Percentiles rank a stretch among this genome's conserved stretches.
These are phyloP conservation scores for Tirmania nivea DNA, from an alignment of 495 filamentous ascomycete genomes.

Conservation along the genomic window DNA sequence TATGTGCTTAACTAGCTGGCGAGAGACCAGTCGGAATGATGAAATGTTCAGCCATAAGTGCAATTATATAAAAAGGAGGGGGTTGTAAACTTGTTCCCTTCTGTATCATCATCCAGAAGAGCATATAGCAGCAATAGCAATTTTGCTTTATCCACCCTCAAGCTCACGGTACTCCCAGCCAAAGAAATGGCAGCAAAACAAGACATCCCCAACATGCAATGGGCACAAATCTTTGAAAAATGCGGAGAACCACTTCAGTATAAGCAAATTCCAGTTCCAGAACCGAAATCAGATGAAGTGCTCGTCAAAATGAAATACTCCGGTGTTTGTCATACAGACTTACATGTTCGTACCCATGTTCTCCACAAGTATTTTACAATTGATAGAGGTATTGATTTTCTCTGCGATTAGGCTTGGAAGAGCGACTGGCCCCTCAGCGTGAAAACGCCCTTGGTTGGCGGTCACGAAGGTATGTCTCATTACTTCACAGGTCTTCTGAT, in stretches of 20 bases:
- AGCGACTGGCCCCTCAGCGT: constrained; percentile 68
- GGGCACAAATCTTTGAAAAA: constrained; percentile 70
- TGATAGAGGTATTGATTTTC: background rate
- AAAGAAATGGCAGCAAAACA: background rate
- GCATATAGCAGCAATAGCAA: no score
- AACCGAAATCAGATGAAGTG: constrained; percentile 69
- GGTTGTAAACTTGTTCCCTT: no score
- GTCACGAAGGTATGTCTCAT: constrained; percentile 45
- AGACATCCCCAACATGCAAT: constrained; percentile 48
- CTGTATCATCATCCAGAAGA: no score
- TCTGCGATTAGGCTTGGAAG: constrained; percentile 49
- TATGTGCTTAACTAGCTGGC: no score
- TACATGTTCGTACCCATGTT: constrained; percentile 15
- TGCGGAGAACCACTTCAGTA: constrained; percentile 48
- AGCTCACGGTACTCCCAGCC: no score
- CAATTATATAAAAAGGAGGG: no score
- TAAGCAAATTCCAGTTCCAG: constrained; percentile 62
- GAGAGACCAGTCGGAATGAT: no score
- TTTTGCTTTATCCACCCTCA: no score
- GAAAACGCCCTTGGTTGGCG: constrained; percentile 72
- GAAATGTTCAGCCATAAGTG: no score
- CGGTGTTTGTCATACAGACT: constrained; percentile 80
- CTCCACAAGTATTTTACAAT: background rate
- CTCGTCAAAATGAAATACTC: constrained; percentile 81
- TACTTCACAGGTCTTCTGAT: no score